Percentiles rank a stretch among this genome's conserved stretches.
Evolutionary conservation across 192 early-diverging fungal genomes (phyloP).

Genomic region (Backusella circina): DNA sequence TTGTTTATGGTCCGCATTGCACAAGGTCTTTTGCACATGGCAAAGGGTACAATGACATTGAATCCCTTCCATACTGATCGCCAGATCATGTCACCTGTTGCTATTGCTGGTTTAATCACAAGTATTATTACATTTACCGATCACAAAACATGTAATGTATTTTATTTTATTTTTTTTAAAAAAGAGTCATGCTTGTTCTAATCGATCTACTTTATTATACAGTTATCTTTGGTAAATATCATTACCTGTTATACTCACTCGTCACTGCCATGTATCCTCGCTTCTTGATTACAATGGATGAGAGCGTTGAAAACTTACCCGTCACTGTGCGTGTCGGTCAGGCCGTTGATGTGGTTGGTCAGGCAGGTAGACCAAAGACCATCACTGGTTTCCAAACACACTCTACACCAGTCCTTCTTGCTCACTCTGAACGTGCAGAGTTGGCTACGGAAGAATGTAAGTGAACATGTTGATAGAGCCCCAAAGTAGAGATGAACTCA

Average conservation of each 20-base stretch:
- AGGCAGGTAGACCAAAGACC: conserved; percentile 97
- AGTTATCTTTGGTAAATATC: conserved; percentile 86
- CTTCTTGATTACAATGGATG: conserved; percentile 96
- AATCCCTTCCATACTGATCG: conserved; percentile 96
- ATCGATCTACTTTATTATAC: background rate
- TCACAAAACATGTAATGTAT: conserved; percentile 71
- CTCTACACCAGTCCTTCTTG: conserved; percentile 93
- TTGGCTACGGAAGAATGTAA: conserved; percentile 94
- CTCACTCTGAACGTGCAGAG: conserved; percentile 95
- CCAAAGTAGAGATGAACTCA: background rate
- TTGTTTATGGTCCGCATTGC: conserved; percentile 85
- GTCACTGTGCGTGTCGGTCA: conserved; percentile 91
- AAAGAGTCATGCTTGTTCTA: background rate
- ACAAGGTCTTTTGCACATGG: conserved; percentile 92
- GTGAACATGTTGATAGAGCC: background rate
- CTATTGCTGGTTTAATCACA: conserved; percentile 81
- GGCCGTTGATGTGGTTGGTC: conserved; percentile 98
- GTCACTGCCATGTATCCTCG: conserved; percentile 96
- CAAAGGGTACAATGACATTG: conserved; percentile 96
- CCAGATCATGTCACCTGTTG: conserved; percentile 86
- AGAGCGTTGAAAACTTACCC: conserved; percentile 75
- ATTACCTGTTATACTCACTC: conserved; percentile 93
- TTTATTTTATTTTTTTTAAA: no score
- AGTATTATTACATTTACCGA: conserved; percentile 91
- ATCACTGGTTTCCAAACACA: conserved; percentile 99